Evolutionary conservation across 345 rosid species (phyloP).

Genomic region (Ceriops zippeliana): DNA sequence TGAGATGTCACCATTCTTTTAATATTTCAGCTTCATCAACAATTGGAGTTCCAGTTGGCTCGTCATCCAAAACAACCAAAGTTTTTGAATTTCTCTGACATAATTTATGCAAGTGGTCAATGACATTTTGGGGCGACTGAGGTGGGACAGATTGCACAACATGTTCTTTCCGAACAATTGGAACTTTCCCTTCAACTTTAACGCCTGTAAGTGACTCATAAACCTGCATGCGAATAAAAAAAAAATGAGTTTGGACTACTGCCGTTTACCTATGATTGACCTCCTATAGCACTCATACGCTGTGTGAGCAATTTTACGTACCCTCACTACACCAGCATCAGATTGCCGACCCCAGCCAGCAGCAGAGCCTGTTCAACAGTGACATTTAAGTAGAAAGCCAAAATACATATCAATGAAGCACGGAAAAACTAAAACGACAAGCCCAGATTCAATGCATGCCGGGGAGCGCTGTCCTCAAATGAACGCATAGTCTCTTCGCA

Average conservation of each 20-base stretch:
- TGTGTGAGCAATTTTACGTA: slow-evolving; percentile 17
- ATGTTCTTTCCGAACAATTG: slow-evolving; percentile 59
- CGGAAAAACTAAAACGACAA: no score
- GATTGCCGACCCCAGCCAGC: slow-evolving; percentile 96
- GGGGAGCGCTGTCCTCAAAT: no score
- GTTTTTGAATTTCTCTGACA: slow-evolving; percentile 62
- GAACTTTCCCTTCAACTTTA: slow-evolving; percentile 79
- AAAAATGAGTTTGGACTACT: not conserved
- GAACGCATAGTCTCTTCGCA: no score
- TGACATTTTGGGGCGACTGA: slow-evolving; percentile 79
- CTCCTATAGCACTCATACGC: not conserved
- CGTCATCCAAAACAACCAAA: slow-evolving; percentile 91
- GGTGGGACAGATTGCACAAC: slow-evolving; percentile 68
- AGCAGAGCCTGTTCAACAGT: slow-evolving; percentile 67
- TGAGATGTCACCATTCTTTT: slow-evolving; percentile 76
- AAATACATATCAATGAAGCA: not conserved
- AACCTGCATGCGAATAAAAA: slow-evolving; percentile 41
- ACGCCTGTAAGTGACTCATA: slow-evolving; percentile 82
- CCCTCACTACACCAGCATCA: slow-evolving; percentile 98
- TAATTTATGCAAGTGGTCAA: slow-evolving; percentile 52
- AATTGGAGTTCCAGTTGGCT: slow-evolving; percentile 96
- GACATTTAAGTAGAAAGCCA: slow-evolving; percentile 1
- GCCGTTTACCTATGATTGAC: not conserved
- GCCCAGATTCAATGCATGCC: not conserved
- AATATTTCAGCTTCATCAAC: slow-evolving; percentile 89